Evolutionary conservation across 148 eudicot species (phyloP).

Genomic region (Fagopyrum tataricum): DNA sequence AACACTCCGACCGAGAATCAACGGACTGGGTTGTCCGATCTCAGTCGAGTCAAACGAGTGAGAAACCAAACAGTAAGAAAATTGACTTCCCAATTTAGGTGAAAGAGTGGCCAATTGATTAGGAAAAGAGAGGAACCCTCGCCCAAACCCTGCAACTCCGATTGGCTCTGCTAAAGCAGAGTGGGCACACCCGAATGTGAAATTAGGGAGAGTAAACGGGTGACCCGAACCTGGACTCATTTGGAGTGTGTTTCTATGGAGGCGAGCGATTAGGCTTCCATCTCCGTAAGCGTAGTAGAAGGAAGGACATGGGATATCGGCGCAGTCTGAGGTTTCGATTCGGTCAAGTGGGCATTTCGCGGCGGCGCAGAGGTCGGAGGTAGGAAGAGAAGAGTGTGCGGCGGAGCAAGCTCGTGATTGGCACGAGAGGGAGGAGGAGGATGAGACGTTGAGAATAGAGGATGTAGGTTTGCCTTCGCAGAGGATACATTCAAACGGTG

Average conservation of each 20-base stretch:
- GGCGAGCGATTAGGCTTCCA: conserved; percentile 63
- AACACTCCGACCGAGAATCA: conserved; percentile 50
- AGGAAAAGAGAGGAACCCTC: conserved; percentile 65
- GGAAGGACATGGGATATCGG: conserved; percentile 39
- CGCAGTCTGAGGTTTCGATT: conserved; percentile 58
- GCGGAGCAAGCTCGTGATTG: conserved; percentile 73
- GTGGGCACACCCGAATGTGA: conserved; percentile 84
- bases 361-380: conserved; percentile 82
- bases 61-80: conserved; percentile 73
- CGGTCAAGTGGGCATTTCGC: conserved; percentile 64
- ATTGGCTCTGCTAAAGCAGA: conserved; percentile 69
- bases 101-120: conserved; percentile 57
- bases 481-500: conserved; percentile 70
- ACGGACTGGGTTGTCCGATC: conserved; percentile 62
- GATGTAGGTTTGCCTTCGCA: conserved; percentile 59
- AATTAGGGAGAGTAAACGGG: conserved; percentile 34
- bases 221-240: conserved; percentile 25
- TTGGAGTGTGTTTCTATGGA: conserved; percentile 38
- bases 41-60: conserved; percentile 57
- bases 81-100: conserved; percentile 59
- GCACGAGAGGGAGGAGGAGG: conserved; percentile 44
- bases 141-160: conserved; percentile 93
- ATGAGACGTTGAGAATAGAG: conserved; percentile 42
- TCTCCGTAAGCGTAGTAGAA: conserved; percentile 88
- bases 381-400: conserved; percentile 47